Base-by-base conservation (phyloP, 169 alveolate species). In the Eimeria brunetti region DNA sequence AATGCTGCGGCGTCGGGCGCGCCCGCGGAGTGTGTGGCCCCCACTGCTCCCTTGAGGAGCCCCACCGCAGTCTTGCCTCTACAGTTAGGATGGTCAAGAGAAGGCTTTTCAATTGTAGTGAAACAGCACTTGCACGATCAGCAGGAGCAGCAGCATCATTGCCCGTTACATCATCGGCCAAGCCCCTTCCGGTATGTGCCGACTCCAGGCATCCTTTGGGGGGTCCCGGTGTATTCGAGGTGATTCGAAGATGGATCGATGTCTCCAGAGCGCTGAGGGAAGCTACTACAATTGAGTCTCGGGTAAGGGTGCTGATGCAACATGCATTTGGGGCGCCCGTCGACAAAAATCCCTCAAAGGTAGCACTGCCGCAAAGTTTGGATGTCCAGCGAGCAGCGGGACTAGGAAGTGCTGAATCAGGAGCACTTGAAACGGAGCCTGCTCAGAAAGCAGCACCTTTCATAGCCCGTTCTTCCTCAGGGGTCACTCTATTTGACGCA, bases 231-330 rank as follows among this genome's bases (percentile, higher is more conserved):
- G 53, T 41, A 36, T 38, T 60, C 60, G 91, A 60, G 80, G 80
- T 36, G 8, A 22, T 64, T 30, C 78, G 91, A 67, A 85, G 78
- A 85, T 85, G 91, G 91, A 67, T 85, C n/a, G n/a, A 22, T 16
- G 14, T 33, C 18, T 85, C 58, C 38, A 56, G 62, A 30, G 38
- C 51, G 41, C 38, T 85, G 49, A 53, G 80, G 80, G 56, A 46
- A 49, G 91, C 91, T 51, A 64, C 41, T 49, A 85, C 91, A 20
- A 58, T 78, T 30, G 91, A 85, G 58, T 33, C 44, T 78, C 60
- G 91, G 20, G 20, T 85, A 60, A 36, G 58, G 78, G 7, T 56
- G 51, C 24, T 85, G 51, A 85, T 85, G 91, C 80, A 85, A 20
- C 80, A 18, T 58, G 75, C 80, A 27, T 44, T 38, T 18, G 64